Evolutionary conservation across 176 grass and related monocot species (phyloP), one percentile per base, ranked within the genome.

Genomic region (Phyllostachys edulis): DNA sequence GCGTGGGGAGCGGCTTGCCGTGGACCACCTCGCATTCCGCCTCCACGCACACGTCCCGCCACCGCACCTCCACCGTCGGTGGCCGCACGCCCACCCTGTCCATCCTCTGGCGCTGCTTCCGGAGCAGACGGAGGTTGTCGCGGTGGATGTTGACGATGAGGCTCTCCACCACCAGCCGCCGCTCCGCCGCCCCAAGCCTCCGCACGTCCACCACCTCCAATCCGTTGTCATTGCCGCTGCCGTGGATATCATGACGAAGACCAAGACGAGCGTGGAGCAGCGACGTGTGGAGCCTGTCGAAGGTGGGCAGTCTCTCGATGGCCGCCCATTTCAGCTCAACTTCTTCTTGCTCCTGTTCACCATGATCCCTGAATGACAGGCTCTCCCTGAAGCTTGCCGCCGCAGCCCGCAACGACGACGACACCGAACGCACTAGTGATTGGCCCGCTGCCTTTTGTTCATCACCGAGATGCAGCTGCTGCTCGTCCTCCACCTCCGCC

Each of bases 51-150:
- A 94, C 46, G 70, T 89, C 70, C 44, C 69, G 62, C 83, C 87
- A 94, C 14, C 83, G 79, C 41, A 94, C 89, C 83, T 94, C 89
- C 56, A 91, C 87, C 6, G 89, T 91, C n/a, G 92, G 83, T 65
- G 80, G 69, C 23, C 82, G 72, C 21, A 94, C 92, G 80, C 84
- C 83, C 51, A 92, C 90, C 76, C 87, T 76, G 63, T 94, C 92
- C 79, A 94, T 94, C 46, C 94, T 82, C 27, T 65, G 70, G 34
- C 92, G 93, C 87, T 94, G 94, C 83, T 94, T 85, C 23, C 84
- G 76, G 68, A 97, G 85, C 77, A 97, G 71, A 9, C 46, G 90
- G 64, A 90, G 81, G 80, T 97, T 94, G 49, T 97, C 90, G 2
- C 72, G 57, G 17, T 77, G 79, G 34, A 94, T 85, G 69, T 94